These are phyloP conservation scores for Trichoderma guizhouense DNA, from an alignment of 2,329 filamentous ascomycete species.

Conservation along the genomic window DNA sequence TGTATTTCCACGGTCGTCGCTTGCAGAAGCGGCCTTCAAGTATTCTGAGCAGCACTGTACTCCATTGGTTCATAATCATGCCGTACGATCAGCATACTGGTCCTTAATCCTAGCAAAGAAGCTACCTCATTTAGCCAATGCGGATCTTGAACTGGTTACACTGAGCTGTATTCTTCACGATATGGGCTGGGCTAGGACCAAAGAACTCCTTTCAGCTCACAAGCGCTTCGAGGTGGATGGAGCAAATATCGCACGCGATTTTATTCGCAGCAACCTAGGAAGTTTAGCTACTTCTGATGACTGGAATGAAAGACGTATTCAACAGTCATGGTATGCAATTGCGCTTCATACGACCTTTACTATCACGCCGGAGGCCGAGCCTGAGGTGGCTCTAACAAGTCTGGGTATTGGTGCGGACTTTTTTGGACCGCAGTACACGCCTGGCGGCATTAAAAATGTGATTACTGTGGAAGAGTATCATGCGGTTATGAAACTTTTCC, in stretches of 20 bases:
- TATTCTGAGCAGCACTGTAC: background rate
- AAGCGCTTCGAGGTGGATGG: conserved; percentile 5
- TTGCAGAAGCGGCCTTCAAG: background rate
- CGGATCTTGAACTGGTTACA: background rate
- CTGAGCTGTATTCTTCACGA: background rate
- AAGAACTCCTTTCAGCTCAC: background rate
- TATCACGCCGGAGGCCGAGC: background rate
- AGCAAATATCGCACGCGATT: background rate
- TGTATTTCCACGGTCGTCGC: background rate
- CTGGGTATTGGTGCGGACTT: background rate
- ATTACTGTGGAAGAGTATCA: background rate
- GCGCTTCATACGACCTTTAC: background rate
- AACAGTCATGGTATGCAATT: background rate
- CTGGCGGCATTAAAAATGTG: background rate
- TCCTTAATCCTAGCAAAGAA: background rate
- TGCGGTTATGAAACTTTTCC: background rate
- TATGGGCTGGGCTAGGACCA: background rate
- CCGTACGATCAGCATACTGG: background rate
- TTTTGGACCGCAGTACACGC: background rate
- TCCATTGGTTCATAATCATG: background rate
- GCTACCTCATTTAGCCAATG: background rate
- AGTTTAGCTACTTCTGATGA: background rate
- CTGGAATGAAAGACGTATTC: background rate
- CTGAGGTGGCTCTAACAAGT: background rate
- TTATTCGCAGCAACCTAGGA: background rate